phyloP scores from a whole-genome alignment of 192 early-diverging fungal species.

The Backusella westeae region DNA sequence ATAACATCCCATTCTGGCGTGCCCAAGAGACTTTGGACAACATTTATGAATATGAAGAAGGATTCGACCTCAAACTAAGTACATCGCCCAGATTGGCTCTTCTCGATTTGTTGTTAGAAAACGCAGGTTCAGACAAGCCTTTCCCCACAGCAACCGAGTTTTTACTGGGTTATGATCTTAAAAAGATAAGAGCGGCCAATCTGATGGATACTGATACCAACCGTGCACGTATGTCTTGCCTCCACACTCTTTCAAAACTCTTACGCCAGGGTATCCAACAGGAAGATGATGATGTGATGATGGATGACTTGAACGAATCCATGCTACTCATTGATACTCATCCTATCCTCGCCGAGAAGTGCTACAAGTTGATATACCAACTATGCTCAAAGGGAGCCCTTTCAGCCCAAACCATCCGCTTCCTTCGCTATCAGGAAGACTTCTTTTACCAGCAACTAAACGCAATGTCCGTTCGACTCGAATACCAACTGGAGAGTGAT shows the following conservation, averaged over 20 bases:
- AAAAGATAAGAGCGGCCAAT: slow-evolving; percentile 18
- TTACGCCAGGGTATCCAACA: slow-evolving; percentile 47
- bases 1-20: slow-evolving; percentile 33
- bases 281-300: background rate
- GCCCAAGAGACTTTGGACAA: slow-evolving; percentile 22
- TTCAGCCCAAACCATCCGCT: slow-evolving; percentile 73
- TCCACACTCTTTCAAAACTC: slow-evolving; percentile 67
- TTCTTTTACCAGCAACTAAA: slow-evolving; percentile 71
- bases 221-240: slow-evolving; percentile 40
- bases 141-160: slow-evolving; percentile 85
- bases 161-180: slow-evolving; percentile 77
- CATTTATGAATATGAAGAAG: slow-evolving; percentile 22
- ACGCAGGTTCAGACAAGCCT: slow-evolving; percentile 53
- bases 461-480: slow-evolving; percentile 40
- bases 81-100: slow-evolving; percentile 76
- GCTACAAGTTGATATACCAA: slow-evolving; percentile 81
- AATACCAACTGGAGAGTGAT: background rate
- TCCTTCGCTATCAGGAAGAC: slow-evolving; percentile 78
- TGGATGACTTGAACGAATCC: slow-evolving; percentile 4
- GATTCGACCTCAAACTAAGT: background rate
- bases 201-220: slow-evolving; percentile 44
- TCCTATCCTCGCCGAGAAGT: slow-evolving; percentile 80
- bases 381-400: slow-evolving; percentile 75
- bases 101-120: slow-evolving; percentile 81
- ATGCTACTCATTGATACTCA: slow-evolving; percentile 56